Conservation (phyloP, 202 grass and related monocot species). For the Saccharum hybrid region DNA sequence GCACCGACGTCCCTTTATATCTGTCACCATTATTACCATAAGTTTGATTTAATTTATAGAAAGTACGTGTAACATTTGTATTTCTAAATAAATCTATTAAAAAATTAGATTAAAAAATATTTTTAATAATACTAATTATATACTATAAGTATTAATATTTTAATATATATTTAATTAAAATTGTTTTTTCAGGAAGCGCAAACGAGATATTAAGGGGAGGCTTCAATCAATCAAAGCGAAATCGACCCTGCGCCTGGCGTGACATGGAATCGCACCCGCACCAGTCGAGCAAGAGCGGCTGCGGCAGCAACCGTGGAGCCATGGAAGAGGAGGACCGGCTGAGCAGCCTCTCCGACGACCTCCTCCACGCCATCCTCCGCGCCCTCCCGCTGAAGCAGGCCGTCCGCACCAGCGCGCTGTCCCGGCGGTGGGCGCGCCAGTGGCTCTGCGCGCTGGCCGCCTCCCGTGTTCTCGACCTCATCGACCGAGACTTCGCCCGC, state of each 20-base stretch:
- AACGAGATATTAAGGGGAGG: too few relatives aligned
- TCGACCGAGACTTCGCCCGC: conserved; percentile 35
- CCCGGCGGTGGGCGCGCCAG: conserved; percentile 38
- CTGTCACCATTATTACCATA: too few relatives aligned
- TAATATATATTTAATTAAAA: too few relatives aligned
- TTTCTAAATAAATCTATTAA: too few relatives aligned
- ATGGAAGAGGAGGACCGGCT: conserved; percentile 10
- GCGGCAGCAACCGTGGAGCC: background rate
- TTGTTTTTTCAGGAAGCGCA: too few relatives aligned
- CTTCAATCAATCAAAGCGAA: background rate
- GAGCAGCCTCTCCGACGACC: conserved; percentile 50
- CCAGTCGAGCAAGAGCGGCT: background rate
- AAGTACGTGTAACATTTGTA: too few relatives aligned
- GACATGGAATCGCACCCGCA: background rate
- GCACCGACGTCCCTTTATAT: too few relatives aligned
- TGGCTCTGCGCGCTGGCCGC: conserved; percentile 42
- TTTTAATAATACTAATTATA: too few relatives aligned
- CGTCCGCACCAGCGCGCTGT: conserved; percentile 50
- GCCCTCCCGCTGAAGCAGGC: conserved; percentile 47
- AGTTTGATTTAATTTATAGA: too few relatives aligned
- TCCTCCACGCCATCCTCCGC: conserved; percentile 55
- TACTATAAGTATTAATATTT: too few relatives aligned
- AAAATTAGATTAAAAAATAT: too few relatives aligned
- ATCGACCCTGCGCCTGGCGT: background rate
- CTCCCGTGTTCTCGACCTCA: conserved; percentile 42